Evolutionary conservation across 1,284 basidiomycete genomes (phyloP), one percentile per base, ranked within the genome.

Genomic region (Pisolithus thermaeus): DNA sequence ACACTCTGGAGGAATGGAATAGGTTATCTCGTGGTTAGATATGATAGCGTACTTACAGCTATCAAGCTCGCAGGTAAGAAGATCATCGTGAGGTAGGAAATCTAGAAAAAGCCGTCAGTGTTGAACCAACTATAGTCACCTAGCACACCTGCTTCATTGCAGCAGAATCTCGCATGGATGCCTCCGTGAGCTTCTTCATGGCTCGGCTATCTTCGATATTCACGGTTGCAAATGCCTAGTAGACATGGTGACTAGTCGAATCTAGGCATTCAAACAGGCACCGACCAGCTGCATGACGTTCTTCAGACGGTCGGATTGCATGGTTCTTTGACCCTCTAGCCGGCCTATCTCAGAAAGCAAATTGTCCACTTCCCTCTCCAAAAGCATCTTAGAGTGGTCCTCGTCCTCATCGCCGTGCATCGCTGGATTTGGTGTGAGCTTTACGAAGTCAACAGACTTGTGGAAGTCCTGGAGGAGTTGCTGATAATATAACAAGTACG

Each of bases 201-300:
- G 61, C 58, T 56, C 58, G 66, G 59, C 74, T 79, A 51, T 81
- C 79, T 32, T 71, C 65, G 7, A 80, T 74, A 51, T 74, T 78
- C 38, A 78, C 71, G 23, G 66, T 75, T 49, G 73, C 77, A 52
- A 77, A 79, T 0, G 73, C 74, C 77, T 80, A 43, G 3, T 40
- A 44, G 38, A 16, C 12, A 37, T 5, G 39, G 4, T 11, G 12
- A 61, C 3, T 63, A 46, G 2, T 41, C 4, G 11, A 4, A 50
- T 22, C 4, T 9, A 5, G 5, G 16, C n/a, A 36, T 1, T 39
- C 43, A 28, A n/a, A 14, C 2, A 7, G 22, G 16, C 41, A 43
- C 73, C 12, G 52, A 78, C 77, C 55, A 79, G 57, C 50, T 73
- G 68, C 70, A 78, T 78, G 11, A 77, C 72, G 52, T 79, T 79